Conservation (phyloP, 208 protist genomes). For the Leishmania martiniquensis region DNA sequence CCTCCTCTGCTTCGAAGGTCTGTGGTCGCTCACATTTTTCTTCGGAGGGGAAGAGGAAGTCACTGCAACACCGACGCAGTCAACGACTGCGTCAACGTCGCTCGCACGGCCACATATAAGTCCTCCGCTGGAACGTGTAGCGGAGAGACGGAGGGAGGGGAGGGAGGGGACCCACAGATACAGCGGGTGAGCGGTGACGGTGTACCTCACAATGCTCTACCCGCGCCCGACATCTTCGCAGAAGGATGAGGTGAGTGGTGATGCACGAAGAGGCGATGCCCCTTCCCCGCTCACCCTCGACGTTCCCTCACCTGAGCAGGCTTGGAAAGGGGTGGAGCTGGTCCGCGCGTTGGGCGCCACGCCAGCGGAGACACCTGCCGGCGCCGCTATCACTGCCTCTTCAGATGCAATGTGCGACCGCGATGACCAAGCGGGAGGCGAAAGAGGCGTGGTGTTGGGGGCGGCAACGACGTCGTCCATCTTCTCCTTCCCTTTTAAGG, state of each 20-base stretch:
- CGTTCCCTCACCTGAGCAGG: constrained; percentile 26
- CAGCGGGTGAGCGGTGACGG: not conserved
- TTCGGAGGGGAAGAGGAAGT: not conserved
- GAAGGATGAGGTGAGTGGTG: not conserved
- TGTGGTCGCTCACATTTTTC: too few species aligned
- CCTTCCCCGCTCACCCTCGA: constrained; percentile 1
- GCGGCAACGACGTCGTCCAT: not conserved
- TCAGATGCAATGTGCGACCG: not conserved
- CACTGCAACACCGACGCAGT: not conserved
- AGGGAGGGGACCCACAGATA: not conserved
- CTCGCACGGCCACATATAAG: not conserved
- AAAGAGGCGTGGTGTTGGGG: not conserved
- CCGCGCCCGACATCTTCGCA: constrained; percentile 1
- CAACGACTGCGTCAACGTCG: not conserved
- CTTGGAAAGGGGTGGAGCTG: constrained; percentile 11
- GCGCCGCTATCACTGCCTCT: too few species aligned
- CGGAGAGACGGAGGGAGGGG: not conserved
- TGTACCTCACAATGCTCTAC: not conserved
- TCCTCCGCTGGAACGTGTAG: not conserved
- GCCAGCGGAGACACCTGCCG: not conserved
- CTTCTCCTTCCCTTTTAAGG: constrained; percentile 16
- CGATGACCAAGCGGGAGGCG: not conserved
- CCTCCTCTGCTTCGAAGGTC: too few species aligned
- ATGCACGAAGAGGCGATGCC: not conserved
- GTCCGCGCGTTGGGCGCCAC: not conserved